These are phyloP conservation scores for Intubia oerlemansii DNA, from an alignment of 2,329 filamentous ascomycete species.

Conservation along the genomic window DNA sequence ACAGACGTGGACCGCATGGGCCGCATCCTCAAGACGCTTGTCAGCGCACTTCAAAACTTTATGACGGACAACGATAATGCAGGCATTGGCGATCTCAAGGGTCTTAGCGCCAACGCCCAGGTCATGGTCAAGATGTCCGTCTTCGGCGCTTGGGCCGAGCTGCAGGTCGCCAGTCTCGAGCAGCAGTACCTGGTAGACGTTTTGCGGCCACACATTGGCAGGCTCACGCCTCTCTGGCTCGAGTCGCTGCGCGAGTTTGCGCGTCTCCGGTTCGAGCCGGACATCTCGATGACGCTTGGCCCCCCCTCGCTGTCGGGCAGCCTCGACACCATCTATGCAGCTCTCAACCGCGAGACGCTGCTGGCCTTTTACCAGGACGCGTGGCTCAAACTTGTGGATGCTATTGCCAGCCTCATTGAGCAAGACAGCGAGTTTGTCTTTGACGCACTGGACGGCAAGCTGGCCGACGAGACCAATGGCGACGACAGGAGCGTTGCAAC, in stretches of 20 bases:
- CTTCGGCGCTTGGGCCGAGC: slow-evolving; percentile 89
- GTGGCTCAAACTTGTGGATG: slow-evolving; percentile 91
- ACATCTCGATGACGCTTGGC: slow-evolving; percentile 79
- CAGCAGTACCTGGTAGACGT: slow-evolving; percentile 79
- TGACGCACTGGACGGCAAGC: slow-evolving; percentile 80
- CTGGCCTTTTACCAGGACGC: slow-evolving; percentile 92
- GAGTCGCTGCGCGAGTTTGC: slow-evolving; percentile 88
- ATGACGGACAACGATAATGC: slow-evolving; percentile 46
- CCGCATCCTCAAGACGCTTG: slow-evolving; percentile 81
- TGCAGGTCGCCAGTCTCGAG: slow-evolving; percentile 86
- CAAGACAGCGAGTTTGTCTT: slow-evolving; percentile 97
- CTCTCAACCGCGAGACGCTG: slow-evolving; percentile 80
- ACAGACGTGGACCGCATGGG: slow-evolving; percentile 98
- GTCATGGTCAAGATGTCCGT: slow-evolving; percentile 98
- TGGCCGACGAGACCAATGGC: slow-evolving; percentile 16
- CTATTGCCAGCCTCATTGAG: slow-evolving; percentile 90
- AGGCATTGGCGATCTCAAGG: slow-evolving; percentile 79
- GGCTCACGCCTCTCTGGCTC: slow-evolving; percentile 80
- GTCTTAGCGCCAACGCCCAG: slow-evolving; percentile 83
- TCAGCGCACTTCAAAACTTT: slow-evolving; percentile 81
- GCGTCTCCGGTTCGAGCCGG: slow-evolving; percentile 74
- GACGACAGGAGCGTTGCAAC: slow-evolving; percentile 15
- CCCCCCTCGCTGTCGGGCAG: slow-evolving; percentile 66
- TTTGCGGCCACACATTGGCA: slow-evolving; percentile 73
- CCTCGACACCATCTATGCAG: slow-evolving; percentile 84